These are phyloP conservation scores for Phycomyces blakesleeanus DNA, from an alignment of 192 early-diverging fungal genomes.

Conservation along the genomic window DNA sequence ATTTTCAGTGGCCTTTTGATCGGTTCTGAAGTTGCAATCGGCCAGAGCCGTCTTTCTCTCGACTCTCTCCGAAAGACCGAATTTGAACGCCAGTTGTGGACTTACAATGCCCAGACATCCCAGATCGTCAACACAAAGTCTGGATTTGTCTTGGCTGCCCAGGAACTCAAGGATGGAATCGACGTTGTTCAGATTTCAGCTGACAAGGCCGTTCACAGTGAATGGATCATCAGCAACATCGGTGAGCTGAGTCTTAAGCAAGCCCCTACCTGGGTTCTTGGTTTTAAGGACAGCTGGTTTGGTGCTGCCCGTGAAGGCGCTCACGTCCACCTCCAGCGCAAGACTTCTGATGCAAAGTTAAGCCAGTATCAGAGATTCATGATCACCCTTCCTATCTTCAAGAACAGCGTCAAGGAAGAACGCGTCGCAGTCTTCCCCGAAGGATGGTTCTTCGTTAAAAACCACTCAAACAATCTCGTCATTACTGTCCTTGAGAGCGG, in stretches of 20 bases:
- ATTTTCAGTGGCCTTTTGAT: constrained; percentile 14
- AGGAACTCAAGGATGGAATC: constrained; percentile 17
- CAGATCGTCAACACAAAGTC: constrained; percentile 19
- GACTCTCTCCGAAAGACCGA: constrained; percentile 17
- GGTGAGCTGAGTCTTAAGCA: constrained; percentile 17
- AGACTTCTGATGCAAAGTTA: constrained; percentile 1
- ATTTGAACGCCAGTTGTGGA: constrained; percentile 30
- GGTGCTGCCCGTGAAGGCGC: constrained; percentile 18
- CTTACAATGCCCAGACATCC: constrained; percentile 4
- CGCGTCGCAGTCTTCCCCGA: constrained; percentile 22
- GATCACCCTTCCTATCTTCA: constrained; percentile 24
- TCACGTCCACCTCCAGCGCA: constrained; percentile 15
- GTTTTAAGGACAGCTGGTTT: constrained; percentile 32
- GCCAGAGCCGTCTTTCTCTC: constrained; percentile 9
- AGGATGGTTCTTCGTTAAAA: constrained; percentile 42
- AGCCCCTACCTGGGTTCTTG: constrained; percentile 3
- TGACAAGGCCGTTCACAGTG: not conserved
- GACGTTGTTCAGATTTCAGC: constrained; percentile 10
- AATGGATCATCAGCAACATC: constrained; percentile 11
- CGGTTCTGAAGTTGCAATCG: constrained; percentile 9
- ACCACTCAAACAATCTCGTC: constrained; percentile 20
- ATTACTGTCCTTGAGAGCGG: constrained; percentile 25
- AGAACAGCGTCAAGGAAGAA: constrained; percentile 8
- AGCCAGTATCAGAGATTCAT: constrained; percentile 10
- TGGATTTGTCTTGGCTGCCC: constrained; percentile 17